These are phyloP conservation scores for Globisporangium heterothallicum DNA, from an alignment of 352 stramenopile genomes.

Conservation along the genomic window DNA sequence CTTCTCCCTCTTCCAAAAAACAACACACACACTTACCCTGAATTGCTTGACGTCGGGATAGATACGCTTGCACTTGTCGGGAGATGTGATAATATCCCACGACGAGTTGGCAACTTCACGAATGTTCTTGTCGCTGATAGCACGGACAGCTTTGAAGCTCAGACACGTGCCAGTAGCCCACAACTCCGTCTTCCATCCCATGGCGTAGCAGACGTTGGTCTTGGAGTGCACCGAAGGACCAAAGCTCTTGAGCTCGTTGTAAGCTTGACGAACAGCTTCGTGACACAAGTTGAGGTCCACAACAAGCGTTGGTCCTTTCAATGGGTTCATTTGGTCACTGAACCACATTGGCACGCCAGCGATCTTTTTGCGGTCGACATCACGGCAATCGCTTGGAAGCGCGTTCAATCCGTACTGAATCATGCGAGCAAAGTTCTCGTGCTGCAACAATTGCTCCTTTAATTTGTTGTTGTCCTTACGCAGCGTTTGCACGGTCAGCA, in stretches of 20 bases:
- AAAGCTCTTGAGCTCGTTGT: constrained; percentile 75
- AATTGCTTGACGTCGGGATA: constrained; percentile 83
- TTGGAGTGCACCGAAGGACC: constrained; percentile 73
- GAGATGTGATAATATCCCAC: constrained; percentile 82
- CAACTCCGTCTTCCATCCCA: constrained; percentile 82
- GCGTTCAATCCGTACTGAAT: constrained; percentile 81
- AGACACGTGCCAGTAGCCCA: constrained; percentile 74
- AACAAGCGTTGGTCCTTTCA: constrained; percentile 69
- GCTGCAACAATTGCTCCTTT: constrained; percentile 74
- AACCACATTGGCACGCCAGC: constrained; percentile 68
- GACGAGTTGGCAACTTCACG: constrained; percentile 64
- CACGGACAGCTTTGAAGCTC: constrained; percentile 63
- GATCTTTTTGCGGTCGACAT: constrained; percentile 77
- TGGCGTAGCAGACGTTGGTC: constrained; percentile 82
- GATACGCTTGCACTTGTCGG: constrained; percentile 78
- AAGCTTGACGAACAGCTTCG: constrained; percentile 70
- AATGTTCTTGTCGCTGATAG: constrained; percentile 65
- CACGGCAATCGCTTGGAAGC: constrained; percentile 66
- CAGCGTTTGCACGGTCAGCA: constrained; percentile 71
- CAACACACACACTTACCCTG: constrained; percentile 29
- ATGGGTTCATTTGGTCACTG: constrained; percentile 74
- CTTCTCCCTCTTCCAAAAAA: not conserved
- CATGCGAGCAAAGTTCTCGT: constrained; percentile 83
- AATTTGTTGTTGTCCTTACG: constrained; percentile 83
- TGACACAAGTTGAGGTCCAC: constrained; percentile 75